Evolutionary conservation across 2,329 filamentous ascomycete species (phyloP).

Genomic region (Lecanicillium sp.): DNA sequence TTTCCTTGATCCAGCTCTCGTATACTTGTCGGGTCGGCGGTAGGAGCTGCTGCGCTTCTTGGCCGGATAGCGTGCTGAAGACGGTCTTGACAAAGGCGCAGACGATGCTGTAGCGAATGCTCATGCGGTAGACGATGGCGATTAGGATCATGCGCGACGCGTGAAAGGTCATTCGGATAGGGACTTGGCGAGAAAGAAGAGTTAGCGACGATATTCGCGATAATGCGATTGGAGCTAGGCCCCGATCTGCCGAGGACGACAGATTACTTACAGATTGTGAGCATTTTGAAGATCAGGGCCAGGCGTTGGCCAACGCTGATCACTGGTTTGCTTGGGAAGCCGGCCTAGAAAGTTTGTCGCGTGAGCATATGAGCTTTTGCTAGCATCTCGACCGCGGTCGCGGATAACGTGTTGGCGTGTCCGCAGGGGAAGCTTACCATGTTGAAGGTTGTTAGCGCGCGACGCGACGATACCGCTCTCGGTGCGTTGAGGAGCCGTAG

Average conservation of each 20-base stretch:
- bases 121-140: slow-evolving; percentile 12
- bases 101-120: slow-evolving; percentile 8
- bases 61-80: slow-evolving; percentile 13
- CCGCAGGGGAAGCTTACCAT: too few species aligned
- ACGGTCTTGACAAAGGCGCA: slow-evolving; percentile 12
- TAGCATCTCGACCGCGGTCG: too few species aligned
- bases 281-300: slow-evolving; percentile 8
- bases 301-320: slow-evolving; percentile 13
- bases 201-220: not conserved
- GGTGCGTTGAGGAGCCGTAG: too few species aligned
- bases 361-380: not conserved
- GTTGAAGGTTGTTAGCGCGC: too few species aligned
- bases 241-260: too few species aligned
- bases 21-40: slow-evolving; percentile 14
- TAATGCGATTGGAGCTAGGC: too few species aligned
- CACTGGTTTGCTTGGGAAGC: slow-evolving; percentile 11
- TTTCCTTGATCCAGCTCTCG: slow-evolving; percentile 14
- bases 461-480: too few species aligned
- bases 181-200: too few species aligned
- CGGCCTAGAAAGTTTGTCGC: slow-evolving; percentile 1
- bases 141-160: slow-evolving; percentile 10
- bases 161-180: slow-evolving; percentile 8
- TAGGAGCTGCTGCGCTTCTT: slow-evolving; percentile 15
- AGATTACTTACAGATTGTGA: slow-evolving; percentile 13
- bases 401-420: too few species aligned